Conservation (phyloP, 768 basidiomycete species). For the Rhizopogon sp. region DNA sequence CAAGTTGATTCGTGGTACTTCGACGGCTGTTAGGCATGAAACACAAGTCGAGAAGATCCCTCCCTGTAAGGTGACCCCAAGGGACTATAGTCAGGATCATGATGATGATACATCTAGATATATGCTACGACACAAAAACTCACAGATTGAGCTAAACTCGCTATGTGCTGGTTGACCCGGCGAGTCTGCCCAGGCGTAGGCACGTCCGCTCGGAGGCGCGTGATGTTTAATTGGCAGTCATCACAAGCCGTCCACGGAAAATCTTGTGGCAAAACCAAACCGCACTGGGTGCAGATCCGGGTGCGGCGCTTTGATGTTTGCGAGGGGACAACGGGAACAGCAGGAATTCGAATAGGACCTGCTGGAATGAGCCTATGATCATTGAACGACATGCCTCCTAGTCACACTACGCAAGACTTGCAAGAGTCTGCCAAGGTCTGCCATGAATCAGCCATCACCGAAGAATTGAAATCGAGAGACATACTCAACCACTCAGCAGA, state of each 20-base stretch:
- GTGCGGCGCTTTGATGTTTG: background rate
- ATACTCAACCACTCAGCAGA: background rate
- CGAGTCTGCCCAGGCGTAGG: too few species aligned
- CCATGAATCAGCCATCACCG: background rate
- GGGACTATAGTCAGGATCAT: background rate
- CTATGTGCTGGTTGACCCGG: background rate
- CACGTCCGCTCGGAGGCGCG: background rate
- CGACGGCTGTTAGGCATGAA: conserved; percentile 7
- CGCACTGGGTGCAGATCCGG: background rate
- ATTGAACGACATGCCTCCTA: background rate
- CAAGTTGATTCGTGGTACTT: background rate
- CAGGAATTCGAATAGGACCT: background rate
- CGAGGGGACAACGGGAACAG: background rate
- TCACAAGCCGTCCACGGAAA: background rate
- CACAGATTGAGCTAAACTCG: background rate
- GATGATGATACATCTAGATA: background rate
- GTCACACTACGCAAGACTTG: background rate
- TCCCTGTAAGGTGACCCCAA: background rate
- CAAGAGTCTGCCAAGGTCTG: background rate
- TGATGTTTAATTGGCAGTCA: background rate
- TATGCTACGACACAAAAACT: background rate
- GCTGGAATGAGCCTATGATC: background rate
- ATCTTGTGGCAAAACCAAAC: background rate
- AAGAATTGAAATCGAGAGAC: background rate
- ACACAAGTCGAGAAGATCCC: background rate